phyloP scores from a whole-genome alignment of 2,329 filamentous ascomycete species.

The Claviceps cyperi region DNA sequence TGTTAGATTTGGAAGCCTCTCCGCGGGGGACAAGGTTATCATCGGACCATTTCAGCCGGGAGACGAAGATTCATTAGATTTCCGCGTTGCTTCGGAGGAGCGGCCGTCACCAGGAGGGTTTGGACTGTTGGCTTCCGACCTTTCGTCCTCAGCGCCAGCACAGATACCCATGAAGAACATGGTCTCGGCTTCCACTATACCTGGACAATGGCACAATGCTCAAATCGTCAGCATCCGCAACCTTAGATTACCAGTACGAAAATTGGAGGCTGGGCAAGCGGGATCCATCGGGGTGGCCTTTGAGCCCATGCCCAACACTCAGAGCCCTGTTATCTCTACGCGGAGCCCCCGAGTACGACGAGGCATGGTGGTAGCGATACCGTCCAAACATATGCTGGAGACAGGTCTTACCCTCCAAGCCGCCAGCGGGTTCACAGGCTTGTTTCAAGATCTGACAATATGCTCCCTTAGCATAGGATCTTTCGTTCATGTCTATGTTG shows the following conservation, averaged over 20 bases:
- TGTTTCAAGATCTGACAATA: conserved; percentile 51
- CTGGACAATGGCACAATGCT: conserved; percentile 65
- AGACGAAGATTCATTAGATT: conserved; percentile 28
- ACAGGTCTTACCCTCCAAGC: conserved; percentile 45
- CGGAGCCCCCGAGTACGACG: conserved; percentile 43
- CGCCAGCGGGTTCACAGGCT: conserved; percentile 55
- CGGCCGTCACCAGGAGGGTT: conserved; percentile 32
- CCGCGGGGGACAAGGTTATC: conserved; percentile 62
- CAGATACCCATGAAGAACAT: conserved; percentile 38
- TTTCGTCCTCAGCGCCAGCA: conserved; percentile 37
- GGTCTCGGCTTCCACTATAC: conserved; percentile 34
- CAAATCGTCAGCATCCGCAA: conserved; percentile 78
- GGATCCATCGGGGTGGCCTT: conserved; percentile 73
- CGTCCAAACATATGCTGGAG: conserved; percentile 42
- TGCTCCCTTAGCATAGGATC: conserved; percentile 50
- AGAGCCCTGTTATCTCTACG: not conserved
- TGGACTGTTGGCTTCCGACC: conserved; percentile 37
- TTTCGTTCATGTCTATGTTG: conserved; percentile 70
- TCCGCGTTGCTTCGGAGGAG: conserved; percentile 25
- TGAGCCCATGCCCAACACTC: conserved; percentile 16
- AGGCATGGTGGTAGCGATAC: conserved; percentile 67
- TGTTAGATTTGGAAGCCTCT: conserved; percentile 62
- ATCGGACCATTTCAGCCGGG: conserved; percentile 63
- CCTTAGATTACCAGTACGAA: conserved; percentile 66
- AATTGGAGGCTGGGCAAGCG: conserved; percentile 65